phyloP scores from a whole-genome alignment of 345 rosid species.

The Dipteronia dyeriana region DNA sequence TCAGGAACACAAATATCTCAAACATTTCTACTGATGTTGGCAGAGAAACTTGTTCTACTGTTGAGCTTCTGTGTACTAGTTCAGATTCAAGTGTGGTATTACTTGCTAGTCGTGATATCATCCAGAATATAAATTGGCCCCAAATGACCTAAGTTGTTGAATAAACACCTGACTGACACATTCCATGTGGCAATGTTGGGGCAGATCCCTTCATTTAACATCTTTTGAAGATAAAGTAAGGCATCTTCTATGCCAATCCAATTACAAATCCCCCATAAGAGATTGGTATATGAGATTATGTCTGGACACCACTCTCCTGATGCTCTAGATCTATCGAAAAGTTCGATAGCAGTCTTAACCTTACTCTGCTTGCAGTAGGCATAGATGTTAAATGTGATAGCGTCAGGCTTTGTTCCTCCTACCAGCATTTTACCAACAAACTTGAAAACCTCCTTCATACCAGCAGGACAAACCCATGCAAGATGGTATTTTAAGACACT shows the following conservation, averaged over 20 bases:
- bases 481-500: constrained; percentile 64
- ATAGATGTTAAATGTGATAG: constrained; percentile 56
- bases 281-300: constrained; percentile 58
- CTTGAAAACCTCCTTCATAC: constrained; percentile 55
- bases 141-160: constrained; percentile 42
- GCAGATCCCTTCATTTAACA: constrained; percentile 47
- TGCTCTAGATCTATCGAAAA: constrained; percentile 40
- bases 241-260: constrained; percentile 53
- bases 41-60: not conserved
- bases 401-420: constrained; percentile 56
- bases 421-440: constrained; percentile 64
- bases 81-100: constrained; percentile 9
- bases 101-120: constrained; percentile 41
- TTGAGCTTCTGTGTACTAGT: not conserved
- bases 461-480: constrained; percentile 55
- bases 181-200: constrained; percentile 75
- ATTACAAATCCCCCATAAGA: constrained; percentile 66
- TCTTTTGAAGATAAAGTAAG: constrained; percentile 44
- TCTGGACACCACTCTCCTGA: constrained; percentile 64
- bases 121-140: constrained; percentile 45
- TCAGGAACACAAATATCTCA: not conserved
- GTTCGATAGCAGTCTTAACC: constrained; percentile 43
- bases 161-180: constrained; percentile 57
- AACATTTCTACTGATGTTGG: not conserved
- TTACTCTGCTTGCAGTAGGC: constrained; percentile 60